Base-by-base conservation (phyloP, 176 grass and related monocot genomes). In the Triticum urartu region DNA sequence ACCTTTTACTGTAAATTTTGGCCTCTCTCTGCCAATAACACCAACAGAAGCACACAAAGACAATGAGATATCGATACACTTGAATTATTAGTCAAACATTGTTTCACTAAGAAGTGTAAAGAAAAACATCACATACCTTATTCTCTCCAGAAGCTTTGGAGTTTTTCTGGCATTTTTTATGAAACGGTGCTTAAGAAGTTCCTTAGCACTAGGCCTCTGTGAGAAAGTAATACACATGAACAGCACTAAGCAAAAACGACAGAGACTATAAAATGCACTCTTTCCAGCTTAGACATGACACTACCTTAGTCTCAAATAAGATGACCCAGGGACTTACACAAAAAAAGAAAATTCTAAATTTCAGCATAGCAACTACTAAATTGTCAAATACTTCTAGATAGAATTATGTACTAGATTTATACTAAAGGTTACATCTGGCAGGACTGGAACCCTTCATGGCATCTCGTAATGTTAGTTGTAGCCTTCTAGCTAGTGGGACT, bases 151-250 rank as follows among this genome's bases (percentile, higher is more conserved):
- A 88, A 99, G 90, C 85, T 93, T 99, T 61, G 90, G 66, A 81
- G 85, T 94, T 86, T 93, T 99, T 86, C 97, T 83, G 21, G 97
- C 97, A 94, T 94, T 93, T 85, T 89, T 97, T 85, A 99, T 96
- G 60, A 97, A 99, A 30, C 97, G 94, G 64, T 97, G 94, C 88
- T 94, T 99, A 45, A 99, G 92, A 87, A 99, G 94, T 52, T 99
- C 97, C 89, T 99, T 99, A 65, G 97, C 92, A 90, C 89, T 99
- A 90, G 89, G 92, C 80, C 97, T 92, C 97, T 99, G 88, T 72
- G 18, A 82, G 17, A 88, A 96, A 81, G 68, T 79, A 38, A 78
- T 83, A 74, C 77, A 80, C 59, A 91, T 56, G 40, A 86, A 69
- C 43, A 66, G 8, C 12, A 61, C 59, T 87, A 84, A 85, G 5